Base-by-base conservation (phyloP, 2,329 filamentous ascomycete genomes). In the Ascochyta rabiei region DNA sequence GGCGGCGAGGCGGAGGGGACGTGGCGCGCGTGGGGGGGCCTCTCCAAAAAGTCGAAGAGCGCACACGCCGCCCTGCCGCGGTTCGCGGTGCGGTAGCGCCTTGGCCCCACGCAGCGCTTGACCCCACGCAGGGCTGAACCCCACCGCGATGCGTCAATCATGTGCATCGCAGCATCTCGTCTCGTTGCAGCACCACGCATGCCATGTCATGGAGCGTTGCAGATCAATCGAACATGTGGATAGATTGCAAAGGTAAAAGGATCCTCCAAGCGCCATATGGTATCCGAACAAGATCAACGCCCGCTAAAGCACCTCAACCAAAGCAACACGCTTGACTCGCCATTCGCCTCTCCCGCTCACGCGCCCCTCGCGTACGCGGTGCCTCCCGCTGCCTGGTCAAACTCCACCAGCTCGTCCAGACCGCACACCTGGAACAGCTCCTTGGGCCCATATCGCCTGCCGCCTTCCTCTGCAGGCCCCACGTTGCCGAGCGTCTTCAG, bases 351-450 rank as follows among this genome's bases (percentile, higher is more conserved):
- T n/a, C 4, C 9, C 12, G 5, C 18, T 44, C 33, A 33, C 43
- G 47, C 43, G 15, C 53, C 39, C 16, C 67, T 45, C 15, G 57
- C 30, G 45, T 68, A 75, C 3, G 70, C 69, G 47, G 67, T 72
- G 0, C 78, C 78, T n/a, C 78, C 78, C 38, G 78, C 76, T 59
- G 71, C 69, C 48, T 72, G 68, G 63, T 85, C 82, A 62, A 84
- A 78, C 4, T 76, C 77, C 66, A 83, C 79, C 23, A 77, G 64
- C 30, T 84, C 80, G 33, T 79, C 75, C 65, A 85, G 57, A 1
- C 82, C 82, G 62, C 82, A 83, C 1, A 82, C 76, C 60, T 80
- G 77, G 59, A 84, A 84, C 24, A 84, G 57, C 53, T 77, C 78
- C 48, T 74, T 76, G 0, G 81, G 81, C 0, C 78, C 79, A 53